Conservation (phyloP, 768 basidiomycete species). For the Panus rudis region DNA sequence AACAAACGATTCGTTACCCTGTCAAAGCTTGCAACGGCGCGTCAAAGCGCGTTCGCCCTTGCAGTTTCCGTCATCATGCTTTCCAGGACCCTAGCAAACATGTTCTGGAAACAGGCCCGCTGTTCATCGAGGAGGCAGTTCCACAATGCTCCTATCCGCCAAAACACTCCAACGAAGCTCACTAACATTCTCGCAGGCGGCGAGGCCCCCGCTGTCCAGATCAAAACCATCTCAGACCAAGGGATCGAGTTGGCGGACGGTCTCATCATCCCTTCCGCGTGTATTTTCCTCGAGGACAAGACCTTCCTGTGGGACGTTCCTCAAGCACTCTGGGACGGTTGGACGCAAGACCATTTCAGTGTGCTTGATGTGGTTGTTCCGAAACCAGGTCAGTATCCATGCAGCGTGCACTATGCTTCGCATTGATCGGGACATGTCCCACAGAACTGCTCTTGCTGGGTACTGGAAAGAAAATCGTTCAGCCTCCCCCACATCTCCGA, state of each 20-base stretch:
- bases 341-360: constrained; percentile 68
- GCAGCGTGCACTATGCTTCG: too few species aligned
- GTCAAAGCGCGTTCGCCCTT: too few species aligned
- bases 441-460: constrained; percentile 88
- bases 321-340: constrained; percentile 52
- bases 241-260: constrained; percentile 77
- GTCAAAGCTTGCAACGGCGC: too few species aligned
- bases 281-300: constrained; percentile 79
- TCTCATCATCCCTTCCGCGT: constrained; percentile 66
- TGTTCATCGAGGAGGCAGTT: too few species aligned
- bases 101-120: too few species aligned
- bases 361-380: constrained; percentile 80
- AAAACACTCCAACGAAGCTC: constrained; percentile 26
- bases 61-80: too few species aligned
- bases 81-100: too few species aligned
- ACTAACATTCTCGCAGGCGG: constrained; percentile 73
- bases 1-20: too few species aligned
- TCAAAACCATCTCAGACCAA: constrained; percentile 51
- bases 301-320: constrained; percentile 91
- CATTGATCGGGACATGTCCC: neutral
- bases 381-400: constrained; percentile 62
- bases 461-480: constrained; percentile 66
- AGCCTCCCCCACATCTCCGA: constrained; percentile 62
- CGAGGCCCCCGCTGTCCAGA: constrained; percentile 62
- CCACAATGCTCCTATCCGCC: neutral